Evolutionary conservation across 768 basidiomycete species (phyloP), one percentile per base, ranked within the genome.

Genomic region (Kwoniella heveanensis): DNA sequence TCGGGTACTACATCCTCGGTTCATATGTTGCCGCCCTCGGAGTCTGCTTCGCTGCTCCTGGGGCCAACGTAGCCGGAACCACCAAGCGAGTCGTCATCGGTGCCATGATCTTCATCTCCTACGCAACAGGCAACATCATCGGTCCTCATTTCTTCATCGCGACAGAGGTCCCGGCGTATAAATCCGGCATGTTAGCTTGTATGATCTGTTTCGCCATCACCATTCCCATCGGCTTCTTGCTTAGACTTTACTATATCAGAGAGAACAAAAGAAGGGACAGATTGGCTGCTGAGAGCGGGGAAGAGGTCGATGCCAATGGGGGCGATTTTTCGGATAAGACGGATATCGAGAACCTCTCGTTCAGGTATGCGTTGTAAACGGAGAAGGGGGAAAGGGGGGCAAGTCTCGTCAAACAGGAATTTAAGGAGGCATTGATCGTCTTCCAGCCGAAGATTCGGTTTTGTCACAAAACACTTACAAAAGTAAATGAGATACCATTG

Each of bases 71-170:
- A 1, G 60, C 67, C 0, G 69, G 72, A 10, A 70, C 70, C 57
- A 73, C 72, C 30, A 73, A 73, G 54, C 54, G 66, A 37, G 62
- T 70, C 47, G 65, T 69, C 1, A 52, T 70, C 32, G 66, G 67
- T 1, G 68, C 59, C 29, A 67, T 68, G 67, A 51, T 73, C 37
- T 73, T 68, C 58, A 54, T 73, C 30, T 65, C 68, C 2, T 73
- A 70, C 57, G 61, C 66, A 15, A 54, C 65, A 8, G 71, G 71
- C 21, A 72, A 72, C 53, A 69, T 70, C 52, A 64, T 70, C 29
- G 71, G 71, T 24, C 64, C 64, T 10, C 69, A 71, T 27, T 70
- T 64, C 12, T 71, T 73, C 58, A 67, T 66, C 47, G 60, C 66
- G 2, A 68, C 64, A 21, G 68, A 73, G 44, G 32, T 50, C 5